Conservation (phyloP, 345 rosid species). For the Boechera stricta region DNA sequence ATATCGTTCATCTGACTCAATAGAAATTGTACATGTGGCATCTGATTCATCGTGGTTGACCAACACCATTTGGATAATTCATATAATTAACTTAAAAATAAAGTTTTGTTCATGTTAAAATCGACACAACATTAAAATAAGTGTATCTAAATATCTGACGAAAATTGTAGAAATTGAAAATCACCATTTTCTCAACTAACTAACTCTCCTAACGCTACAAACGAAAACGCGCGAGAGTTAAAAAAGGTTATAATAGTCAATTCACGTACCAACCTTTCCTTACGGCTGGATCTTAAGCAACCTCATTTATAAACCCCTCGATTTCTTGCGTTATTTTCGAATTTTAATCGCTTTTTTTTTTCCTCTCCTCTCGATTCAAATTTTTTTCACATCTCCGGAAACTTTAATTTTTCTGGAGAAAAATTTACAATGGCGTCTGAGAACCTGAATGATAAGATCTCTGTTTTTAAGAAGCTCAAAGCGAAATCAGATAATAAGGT, state of each 20-base stretch:
- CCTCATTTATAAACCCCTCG: conserved; percentile 40
- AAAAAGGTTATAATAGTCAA: conserved; percentile 17
- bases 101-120: too few relatives aligned
- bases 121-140: too few relatives aligned
- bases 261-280: not conserved
- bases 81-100: too few relatives aligned
- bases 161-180: too few relatives aligned
- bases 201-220: conserved; percentile 23
- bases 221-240: conserved; percentile 23
- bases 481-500: conserved; percentile 96
- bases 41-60: too few relatives aligned
- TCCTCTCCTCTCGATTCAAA: conserved; percentile 12
- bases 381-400: conserved; percentile 10
- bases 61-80: too few relatives aligned
- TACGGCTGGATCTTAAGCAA: conserved; percentile 36
- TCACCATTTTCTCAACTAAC: not conserved
- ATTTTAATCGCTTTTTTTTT: not conserved
- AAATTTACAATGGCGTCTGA: conserved; percentile 66
- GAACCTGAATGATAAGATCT: conserved; percentile 63
- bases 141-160: not conserved
- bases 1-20: too few relatives aligned
- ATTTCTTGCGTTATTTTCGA: conserved; percentile 23
- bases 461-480: conserved; percentile 76
- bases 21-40: too few relatives aligned
- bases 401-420: conserved; percentile 9